Evolutionary conservation across 306 rosid genomes (phyloP), one percentile per base, ranked within the genome.

Genomic region (Pachyrhizus erosus): DNA sequence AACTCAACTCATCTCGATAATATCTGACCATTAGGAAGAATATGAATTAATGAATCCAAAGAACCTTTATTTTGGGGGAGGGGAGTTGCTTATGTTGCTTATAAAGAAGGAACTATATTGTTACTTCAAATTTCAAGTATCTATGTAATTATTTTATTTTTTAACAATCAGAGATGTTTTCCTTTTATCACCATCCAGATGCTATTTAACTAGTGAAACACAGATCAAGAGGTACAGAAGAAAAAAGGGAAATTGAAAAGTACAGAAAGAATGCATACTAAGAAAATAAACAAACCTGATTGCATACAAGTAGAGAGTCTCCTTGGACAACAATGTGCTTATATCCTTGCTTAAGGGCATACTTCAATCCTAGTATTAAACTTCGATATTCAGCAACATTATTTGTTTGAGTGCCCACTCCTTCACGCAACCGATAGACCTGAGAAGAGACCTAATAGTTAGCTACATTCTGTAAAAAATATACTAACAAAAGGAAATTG

Each of bases 351-450:
- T 70, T 72, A 26, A 92, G 72, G 62, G 99, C 97, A 12, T 84
- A 87, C 78, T 55, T 89, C 81, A 96, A 45, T 81, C 99, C 99
- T 58, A 96, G 74, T 68, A 96, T 80, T 61, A 96, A 81, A 23
- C 92, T 88, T 42, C 96, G 90, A 87, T 96, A 96, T 76, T 93
- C 99, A 21, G 99, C 96, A 66, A 85, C 91, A 11, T 93, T 91
- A 76, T 87, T 91, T 75, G 98, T 92, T 64, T 88, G 85, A 66
- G 8, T 51, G 62, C 99, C 99, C 71, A 93, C 83, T 75, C 99
- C 98, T 89, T 96, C 91, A 39, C 91, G 93, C 80, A 91, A 76
- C 46, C 71, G 77, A 81, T 89, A 92, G 70, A 93, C 85, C 99
- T 95, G 81, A 3, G 81, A 73, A 86, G 79, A 23, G 20, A 65